Evolutionary conservation across 768 basidiomycete species (phyloP), one percentile per base, ranked within the genome.

Genomic region (Auriscalpium microsporum): DNA sequence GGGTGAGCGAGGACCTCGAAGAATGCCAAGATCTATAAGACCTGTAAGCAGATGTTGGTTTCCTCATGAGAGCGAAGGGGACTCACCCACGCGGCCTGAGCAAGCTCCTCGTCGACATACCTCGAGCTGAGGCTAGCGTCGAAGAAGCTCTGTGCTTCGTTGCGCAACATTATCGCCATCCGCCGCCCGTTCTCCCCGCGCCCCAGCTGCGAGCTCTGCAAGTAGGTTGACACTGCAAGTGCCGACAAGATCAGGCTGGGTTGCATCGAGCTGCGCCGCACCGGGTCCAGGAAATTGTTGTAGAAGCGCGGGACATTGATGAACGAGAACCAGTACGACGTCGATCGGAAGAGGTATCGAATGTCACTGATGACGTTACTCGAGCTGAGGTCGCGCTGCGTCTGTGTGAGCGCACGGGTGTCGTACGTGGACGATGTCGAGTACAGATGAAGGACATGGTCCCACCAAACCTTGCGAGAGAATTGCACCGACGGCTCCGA

Each of bases 391-490:
- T 78, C 76, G 23, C 83, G 79, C 64, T 80, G 70, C 17, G 73
- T 65, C 11, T 67, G 36, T 14, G 74, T 69, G 19, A 80, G 63
- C 63, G 55, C 64, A 38, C 48, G 55, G 17, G 38, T 19, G 21
- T 42, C 42, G 4, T 34, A 35, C 16, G 48, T 42, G 28, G 28
- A 28, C 16, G 54, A 59, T 48, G 53, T 58, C 34, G 63, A 52
- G 65, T 88, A 88, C 33, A 84, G 64, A 42, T 72, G 70, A 37
- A 87, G 68, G 16, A 90, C 73, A 4, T 78, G 80, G 63, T 89
- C 89, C 83, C 85, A 90, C 88, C 88, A 89, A 21, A 80, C 82
- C 71, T 85, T 82, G 50, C 86, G 84, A 16, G 75, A 72, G 67
- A 86, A 87, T 48, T 78, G 75, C 38, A 86, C 69, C 9, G 85